These are phyloP conservation scores for Debaryomyces subglobosus DNA, from an alignment of 1,139 yeast genomes.

Conservation along the genomic window DNA sequence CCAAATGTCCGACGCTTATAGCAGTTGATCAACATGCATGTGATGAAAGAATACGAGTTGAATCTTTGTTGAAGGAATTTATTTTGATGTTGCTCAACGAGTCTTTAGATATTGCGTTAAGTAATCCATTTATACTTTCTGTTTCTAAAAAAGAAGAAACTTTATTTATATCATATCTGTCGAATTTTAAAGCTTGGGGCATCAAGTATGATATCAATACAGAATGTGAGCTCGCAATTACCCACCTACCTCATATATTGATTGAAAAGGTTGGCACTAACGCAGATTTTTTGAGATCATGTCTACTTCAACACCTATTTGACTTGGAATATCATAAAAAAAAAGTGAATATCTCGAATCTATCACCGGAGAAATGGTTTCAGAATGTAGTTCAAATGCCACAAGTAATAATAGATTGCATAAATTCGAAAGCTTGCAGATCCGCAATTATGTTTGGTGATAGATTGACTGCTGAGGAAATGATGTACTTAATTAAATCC, in stretches of 20 bases:
- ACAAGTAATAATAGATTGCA: slow-evolving; percentile 45
- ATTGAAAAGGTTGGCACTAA: slow-evolving; percentile 30
- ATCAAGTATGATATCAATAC: slow-evolving; percentile 26
- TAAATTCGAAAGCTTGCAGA: slow-evolving; percentile 72
- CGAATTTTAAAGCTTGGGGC: slow-evolving; percentile 38
- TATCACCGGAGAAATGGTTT: slow-evolving; percentile 20
- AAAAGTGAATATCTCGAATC: slow-evolving; percentile 12
- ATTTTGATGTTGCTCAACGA: slow-evolving; percentile 21
- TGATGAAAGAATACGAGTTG: slow-evolving; percentile 69
- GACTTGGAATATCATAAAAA: slow-evolving; percentile 38
- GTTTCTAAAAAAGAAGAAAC: slow-evolving; percentile 30
- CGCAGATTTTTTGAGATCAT: slow-evolving; percentile 28
- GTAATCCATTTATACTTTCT: slow-evolving; percentile 20
- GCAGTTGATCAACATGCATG: slow-evolving; percentile 79
- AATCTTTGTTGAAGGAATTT: slow-evolving; percentile 40
- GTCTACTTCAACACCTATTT: slow-evolving; percentile 43
- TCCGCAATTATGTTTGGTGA: slow-evolving; percentile 78
- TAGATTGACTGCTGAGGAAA: slow-evolving; percentile 41
- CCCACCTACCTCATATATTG: slow-evolving; percentile 47
- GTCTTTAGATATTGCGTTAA: slow-evolving; percentile 16
- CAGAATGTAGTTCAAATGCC: slow-evolving; percentile 41
- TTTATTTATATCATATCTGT: slow-evolving; percentile 29
- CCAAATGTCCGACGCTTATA: slow-evolving; percentile 26
- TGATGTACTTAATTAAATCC: slow-evolving; percentile 42
- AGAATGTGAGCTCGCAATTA: slow-evolving; percentile 17